Percentiles rank a stretch among this genome's conserved stretches.
Conservation (phyloP, 495 filamentous ascomycete species). For the Talaromyces stipitatus region DNA sequence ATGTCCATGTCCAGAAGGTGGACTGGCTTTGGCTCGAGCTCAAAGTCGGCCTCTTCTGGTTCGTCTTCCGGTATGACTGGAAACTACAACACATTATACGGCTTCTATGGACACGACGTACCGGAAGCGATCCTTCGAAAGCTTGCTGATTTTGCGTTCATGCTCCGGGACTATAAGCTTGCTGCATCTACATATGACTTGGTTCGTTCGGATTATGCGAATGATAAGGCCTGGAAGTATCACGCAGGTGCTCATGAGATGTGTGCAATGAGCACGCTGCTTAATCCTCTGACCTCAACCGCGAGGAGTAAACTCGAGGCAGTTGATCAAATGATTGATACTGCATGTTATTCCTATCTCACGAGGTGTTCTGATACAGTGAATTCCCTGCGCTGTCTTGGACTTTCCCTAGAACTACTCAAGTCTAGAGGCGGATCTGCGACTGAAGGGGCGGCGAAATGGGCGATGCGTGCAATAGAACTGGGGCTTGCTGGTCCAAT, state of each 20-base stretch:
- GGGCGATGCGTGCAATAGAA: constrained; percentile 75
- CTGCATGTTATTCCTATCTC: constrained; percentile 84
- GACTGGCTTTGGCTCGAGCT: constrained; percentile 66
- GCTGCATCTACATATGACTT: constrained; percentile 86
- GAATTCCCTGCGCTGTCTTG: constrained; percentile 67
- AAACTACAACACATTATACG: constrained; percentile 71
- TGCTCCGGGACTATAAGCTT: constrained; percentile 93
- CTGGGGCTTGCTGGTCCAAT: constrained; percentile 63
- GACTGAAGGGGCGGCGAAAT: constrained; percentile 79
- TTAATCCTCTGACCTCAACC: constrained; percentile 61
- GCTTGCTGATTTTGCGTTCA: constrained; percentile 89
- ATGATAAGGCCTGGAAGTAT: constrained; percentile 94
- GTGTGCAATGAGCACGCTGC: constrained; percentile 72
- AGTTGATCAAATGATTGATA: constrained; percentile 78
- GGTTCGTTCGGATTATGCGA: constrained; percentile 75
- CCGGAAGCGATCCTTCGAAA: constrained; percentile 89
- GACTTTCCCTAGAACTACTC: constrained; percentile 73
- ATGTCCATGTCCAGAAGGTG: constrained; percentile 86
- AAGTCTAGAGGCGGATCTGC: constrained; percentile 67
- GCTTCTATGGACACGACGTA: constrained; percentile 75
- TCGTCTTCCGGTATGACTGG: constrained; percentile 35
- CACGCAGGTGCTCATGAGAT: constrained; percentile 92
- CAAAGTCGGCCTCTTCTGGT: constrained; percentile 33
- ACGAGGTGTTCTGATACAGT: constrained; percentile 70
- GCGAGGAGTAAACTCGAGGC: constrained; percentile 69